Conservation (phyloP, 768 basidiomycete genomes). For the Leccinum rimulosum region DNA sequence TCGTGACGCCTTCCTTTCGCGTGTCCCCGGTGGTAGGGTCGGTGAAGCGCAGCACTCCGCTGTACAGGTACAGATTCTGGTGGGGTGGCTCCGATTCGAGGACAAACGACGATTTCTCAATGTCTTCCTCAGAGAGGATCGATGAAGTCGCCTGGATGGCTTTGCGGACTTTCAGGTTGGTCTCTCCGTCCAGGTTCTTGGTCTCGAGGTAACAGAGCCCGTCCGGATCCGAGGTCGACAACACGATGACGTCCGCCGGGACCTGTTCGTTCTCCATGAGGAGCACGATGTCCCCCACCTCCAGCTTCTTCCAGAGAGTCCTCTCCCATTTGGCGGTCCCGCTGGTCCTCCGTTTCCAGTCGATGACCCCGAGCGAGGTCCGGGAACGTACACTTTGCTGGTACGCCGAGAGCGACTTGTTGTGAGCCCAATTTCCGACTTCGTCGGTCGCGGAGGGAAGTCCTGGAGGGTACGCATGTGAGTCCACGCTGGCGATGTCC, state of each 20-base stretch:
- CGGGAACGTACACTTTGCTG: slow-evolving; percentile 58
- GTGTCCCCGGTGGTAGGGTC: slow-evolving; percentile 49
- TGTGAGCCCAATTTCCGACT: slow-evolving; percentile 34
- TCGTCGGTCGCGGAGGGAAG: slow-evolving; percentile 28
- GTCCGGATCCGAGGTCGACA: slow-evolving; percentile 89
- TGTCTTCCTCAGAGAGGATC: slow-evolving; percentile 83
- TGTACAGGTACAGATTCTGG: slow-evolving; percentile 89
- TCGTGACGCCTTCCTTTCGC: slow-evolving; percentile 71
- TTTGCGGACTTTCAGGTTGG: slow-evolving; percentile 87
- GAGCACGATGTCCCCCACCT: slow-evolving; percentile 94
- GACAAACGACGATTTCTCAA: slow-evolving; percentile 82
- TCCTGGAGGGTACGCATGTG: slow-evolving; percentile 62
- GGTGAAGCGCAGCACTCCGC: slow-evolving; percentile 77
- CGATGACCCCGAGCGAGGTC: slow-evolving; percentile 69
- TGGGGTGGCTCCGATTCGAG: slow-evolving; percentile 94
- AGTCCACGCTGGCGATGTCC: slow-evolving; percentile 66
- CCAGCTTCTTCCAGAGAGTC: slow-evolving; percentile 97
- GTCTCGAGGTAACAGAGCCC: slow-evolving; percentile 95
- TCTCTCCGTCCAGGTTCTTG: slow-evolving; percentile 97
- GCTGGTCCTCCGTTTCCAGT: slow-evolving; percentile 64
- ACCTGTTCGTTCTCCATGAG: slow-evolving; percentile 94
- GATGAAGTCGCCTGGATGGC: slow-evolving; percentile 71
- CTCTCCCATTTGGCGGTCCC: slow-evolving; percentile 89
- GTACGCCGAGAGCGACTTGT: slow-evolving; percentile 43
- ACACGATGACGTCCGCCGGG: slow-evolving; percentile 91